Conservation (phyloP, 2,329 filamentous ascomycete genomes). For the Rachicladosporium sp. region DNA sequence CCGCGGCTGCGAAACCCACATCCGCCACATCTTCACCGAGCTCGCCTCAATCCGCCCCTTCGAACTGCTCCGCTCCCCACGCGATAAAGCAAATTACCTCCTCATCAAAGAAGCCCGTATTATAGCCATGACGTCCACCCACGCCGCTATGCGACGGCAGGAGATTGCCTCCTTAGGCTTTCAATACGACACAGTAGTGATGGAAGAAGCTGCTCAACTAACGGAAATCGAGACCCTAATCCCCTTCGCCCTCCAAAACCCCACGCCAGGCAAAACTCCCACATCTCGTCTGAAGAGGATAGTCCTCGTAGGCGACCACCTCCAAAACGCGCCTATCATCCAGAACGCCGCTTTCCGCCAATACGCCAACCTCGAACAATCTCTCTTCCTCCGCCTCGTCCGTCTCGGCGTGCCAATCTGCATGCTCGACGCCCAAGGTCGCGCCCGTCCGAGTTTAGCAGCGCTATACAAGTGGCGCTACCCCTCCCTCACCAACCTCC, state of each 20-base stretch:
- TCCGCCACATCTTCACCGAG: slow-evolving; percentile 81
- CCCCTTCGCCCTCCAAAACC: slow-evolving; percentile 77
- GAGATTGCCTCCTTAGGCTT: slow-evolving; percentile 90
- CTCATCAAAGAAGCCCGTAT: slow-evolving; percentile 93
- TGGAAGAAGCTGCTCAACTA: slow-evolving; percentile 97
- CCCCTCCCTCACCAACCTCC: slow-evolving; percentile 63
- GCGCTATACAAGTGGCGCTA: slow-evolving; percentile 92
- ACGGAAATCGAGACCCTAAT: slow-evolving; percentile 97
- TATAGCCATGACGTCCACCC: slow-evolving; percentile 96
- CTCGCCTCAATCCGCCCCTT: slow-evolving; percentile 89
- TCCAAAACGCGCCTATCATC: slow-evolving; percentile 91
- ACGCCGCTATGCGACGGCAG: slow-evolving; percentile 84
- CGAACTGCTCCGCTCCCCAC: slow-evolving; percentile 76
- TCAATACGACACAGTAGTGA: slow-evolving; percentile 92
- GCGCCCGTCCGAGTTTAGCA: slow-evolving; percentile 75
- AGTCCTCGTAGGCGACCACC: slow-evolving; percentile 86
- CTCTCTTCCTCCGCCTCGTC: slow-evolving; percentile 80
- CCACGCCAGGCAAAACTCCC: slow-evolving; percentile 26
- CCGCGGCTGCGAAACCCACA: slow-evolving; percentile 75
- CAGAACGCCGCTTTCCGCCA: slow-evolving; percentile 89
- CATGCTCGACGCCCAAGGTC: slow-evolving; percentile 83
- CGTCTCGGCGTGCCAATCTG: slow-evolving; percentile 86
- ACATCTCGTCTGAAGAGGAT: slow-evolving; percentile 71
- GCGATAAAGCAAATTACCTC: slow-evolving; percentile 92
- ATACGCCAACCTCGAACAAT: slow-evolving; percentile 93